Evolutionary conservation across 352 stramenopile genomes (phyloP), one percentile per base, ranked within the genome.

Genomic region (Phytophthora niederhauseri): DNA sequence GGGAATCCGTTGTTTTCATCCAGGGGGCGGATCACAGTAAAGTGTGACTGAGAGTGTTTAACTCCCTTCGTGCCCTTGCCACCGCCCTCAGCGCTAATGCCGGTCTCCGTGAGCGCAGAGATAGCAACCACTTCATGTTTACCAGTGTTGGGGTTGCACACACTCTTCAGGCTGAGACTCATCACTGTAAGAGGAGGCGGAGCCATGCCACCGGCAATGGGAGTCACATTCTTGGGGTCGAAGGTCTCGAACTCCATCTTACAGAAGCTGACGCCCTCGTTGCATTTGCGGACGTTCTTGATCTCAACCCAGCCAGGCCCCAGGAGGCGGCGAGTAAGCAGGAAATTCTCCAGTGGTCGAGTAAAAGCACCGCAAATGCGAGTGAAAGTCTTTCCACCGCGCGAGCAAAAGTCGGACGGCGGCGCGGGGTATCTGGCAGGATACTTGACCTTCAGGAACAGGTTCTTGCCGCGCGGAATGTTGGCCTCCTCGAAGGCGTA

Each of bases 401-500:
- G 74, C 3, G 84, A 78, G 75, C 95, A 99, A 14, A 93, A 68
- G 20, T 97, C 82, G 0, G 80, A 81, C 17, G 84, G 78, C 0
- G 97, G 93, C 2, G 89, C 76, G 6, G 92, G 87, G 75, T 98
- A 98, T 66, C 95, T 95, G 6, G 94, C 95, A 26, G 94, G 85
- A 76, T 99, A 99, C 43, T 98, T 95, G 41, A 99, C 94, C 78
- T 99, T 99, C 26, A 99, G 66, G 67, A 99, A 99, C 62, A 98
- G 66, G 28, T 98, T 98, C 69, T 93, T 92, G 12, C 97, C 93
- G 14, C 97, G 85, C 4, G 98, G 98, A 59, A 99, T 97, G 63
- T 96, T 89, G 0, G 89, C 80, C 54, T 98, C 88, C 43, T 99
- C 97, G 74, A 99, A 99, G 0, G 98, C 98, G 73, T 99, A 99